Evolutionary conservation across 371 early-diverging fungal species (phyloP).

Genomic region (Mucor racemosus): DNA sequence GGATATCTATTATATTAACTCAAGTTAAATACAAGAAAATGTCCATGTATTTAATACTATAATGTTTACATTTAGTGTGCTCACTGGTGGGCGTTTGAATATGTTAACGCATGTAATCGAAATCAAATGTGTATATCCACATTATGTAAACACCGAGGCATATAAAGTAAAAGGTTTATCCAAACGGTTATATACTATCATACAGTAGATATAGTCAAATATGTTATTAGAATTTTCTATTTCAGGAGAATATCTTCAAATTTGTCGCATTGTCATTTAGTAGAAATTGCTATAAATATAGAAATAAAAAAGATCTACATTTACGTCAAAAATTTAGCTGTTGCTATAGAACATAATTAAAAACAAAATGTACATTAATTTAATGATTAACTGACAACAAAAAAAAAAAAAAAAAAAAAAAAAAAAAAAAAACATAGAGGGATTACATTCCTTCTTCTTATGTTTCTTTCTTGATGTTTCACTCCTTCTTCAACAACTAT

Average conservation of each 20-base stretch:
- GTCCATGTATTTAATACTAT: too few species aligned
- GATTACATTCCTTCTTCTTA: neutral
- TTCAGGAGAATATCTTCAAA: neutral
- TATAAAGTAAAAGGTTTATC: neutral
- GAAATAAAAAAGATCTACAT: constrained; percentile 9
- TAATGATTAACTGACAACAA: constrained; percentile 6
- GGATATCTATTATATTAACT: neutral
- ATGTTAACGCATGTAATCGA: too few species aligned
- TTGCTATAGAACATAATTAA: neutral
- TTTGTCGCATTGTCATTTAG: neutral
- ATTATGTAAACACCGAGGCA: neutral
- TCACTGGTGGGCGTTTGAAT: too few species aligned
- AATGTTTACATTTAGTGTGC: too few species aligned
- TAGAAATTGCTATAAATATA: neutral
- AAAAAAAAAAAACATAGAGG: too few species aligned
- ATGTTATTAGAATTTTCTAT: neutral
- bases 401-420: too few species aligned
- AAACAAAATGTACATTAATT: neutral
- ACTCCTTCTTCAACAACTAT: neutral
- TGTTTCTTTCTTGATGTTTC: neutral
- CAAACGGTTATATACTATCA: neutral
- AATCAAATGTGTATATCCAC: neutral
- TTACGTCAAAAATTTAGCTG: neutral
- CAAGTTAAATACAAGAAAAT: neutral
- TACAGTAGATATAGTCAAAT: neutral